These are phyloP conservation scores for Fusarium liriodendri DNA, from an alignment of 2,329 filamentous ascomycete species.

Conservation along the genomic window DNA sequence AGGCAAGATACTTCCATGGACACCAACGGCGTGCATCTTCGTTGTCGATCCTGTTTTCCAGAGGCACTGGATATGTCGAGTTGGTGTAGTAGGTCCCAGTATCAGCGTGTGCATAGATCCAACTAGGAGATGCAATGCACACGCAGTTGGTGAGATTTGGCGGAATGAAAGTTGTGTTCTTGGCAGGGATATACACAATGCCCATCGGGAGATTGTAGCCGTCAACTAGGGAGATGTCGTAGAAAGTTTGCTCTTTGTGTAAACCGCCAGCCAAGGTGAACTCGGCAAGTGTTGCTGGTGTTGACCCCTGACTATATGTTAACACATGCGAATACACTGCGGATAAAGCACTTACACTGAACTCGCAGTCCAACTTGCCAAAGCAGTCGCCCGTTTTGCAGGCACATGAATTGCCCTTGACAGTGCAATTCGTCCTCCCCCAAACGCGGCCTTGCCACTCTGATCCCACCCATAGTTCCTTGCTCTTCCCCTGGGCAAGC, in stretches of 20 bases:
- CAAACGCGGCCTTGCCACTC: slow-evolving; percentile 87
- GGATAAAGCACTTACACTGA: slow-evolving; percentile 64
- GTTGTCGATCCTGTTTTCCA: slow-evolving; percentile 70
- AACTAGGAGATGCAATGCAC: slow-evolving; percentile 78
- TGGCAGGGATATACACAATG: slow-evolving; percentile 69
- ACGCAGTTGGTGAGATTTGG: slow-evolving; percentile 81
- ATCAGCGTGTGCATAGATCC: slow-evolving; percentile 64
- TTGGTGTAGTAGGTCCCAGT: slow-evolving; percentile 72
- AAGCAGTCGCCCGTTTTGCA: slow-evolving; percentile 84
- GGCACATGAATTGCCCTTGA: slow-evolving; percentile 73
- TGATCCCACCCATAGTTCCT: slow-evolving; percentile 72
- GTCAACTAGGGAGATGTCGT: slow-evolving; percentile 87
- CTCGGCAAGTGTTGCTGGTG: slow-evolving; percentile 82
- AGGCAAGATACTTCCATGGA: slow-evolving; percentile 80
- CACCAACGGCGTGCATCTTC: slow-evolving; percentile 76
- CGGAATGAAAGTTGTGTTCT: slow-evolving; percentile 74
- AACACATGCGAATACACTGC: neutral
- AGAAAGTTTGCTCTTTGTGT: slow-evolving; percentile 74
- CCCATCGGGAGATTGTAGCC: slow-evolving; percentile 84
- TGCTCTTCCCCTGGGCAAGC: slow-evolving; percentile 68
- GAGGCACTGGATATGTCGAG: slow-evolving; percentile 73
- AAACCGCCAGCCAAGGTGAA: slow-evolving; percentile 79
- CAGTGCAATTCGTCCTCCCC: slow-evolving; percentile 87
- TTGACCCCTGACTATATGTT: slow-evolving; percentile 66
- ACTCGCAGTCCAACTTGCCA: slow-evolving; percentile 74